Evolutionary conservation across 2,329 filamentous ascomycete genomes (phyloP), one percentile per base, ranked within the genome.

Genomic region (Sporothrix brunneoviolacea): DNA sequence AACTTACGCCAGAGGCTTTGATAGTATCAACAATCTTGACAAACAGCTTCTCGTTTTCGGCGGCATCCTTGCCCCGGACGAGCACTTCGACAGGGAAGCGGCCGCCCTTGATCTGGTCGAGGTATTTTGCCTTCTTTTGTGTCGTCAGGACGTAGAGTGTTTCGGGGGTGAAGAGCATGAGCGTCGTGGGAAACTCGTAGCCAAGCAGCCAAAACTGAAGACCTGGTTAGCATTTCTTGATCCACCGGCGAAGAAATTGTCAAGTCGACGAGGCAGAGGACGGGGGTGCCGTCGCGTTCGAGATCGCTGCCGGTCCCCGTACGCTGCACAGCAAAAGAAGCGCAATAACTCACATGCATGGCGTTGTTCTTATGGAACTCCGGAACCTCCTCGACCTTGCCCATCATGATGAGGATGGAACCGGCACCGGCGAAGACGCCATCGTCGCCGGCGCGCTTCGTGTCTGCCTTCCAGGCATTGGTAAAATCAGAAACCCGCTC

Each of bases 331-430:
- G n/a, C 6, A 6, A 12, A 27, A 21, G 12, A 36, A 45, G 16
- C 30, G 37, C n/a, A 45, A 39, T 52, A 40, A 55, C 56, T 46
- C 76, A 95, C 90, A 74, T 97, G 93, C 70, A 96, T 85, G 19
- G 93, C 90, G 68, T 95, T 95, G 64, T 91, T 95, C 76, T 98
- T 98, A 70, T 91, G 83, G 62, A 95, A 95, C 61, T 85, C 84
- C 56, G 84, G 85, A 37, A 81, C 79, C 63, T 96, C 91, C 63
- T 93, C 89, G 57, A 90, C 90, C 75, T 96, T 98, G 69, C 93
- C 93, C 80, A 96, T 93, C 65, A 94, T 78, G 54, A 96, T 80
- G 61, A 93, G 74, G 62, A 98, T 88, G 54, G 91, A 95, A 57
- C 84, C 83, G 58, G 82, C 91, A 64, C 91, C 91, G 60, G 81